Evolutionary conservation across 768 basidiomycete genomes (phyloP).

Genomic region (Tulasnella sp.): DNA sequence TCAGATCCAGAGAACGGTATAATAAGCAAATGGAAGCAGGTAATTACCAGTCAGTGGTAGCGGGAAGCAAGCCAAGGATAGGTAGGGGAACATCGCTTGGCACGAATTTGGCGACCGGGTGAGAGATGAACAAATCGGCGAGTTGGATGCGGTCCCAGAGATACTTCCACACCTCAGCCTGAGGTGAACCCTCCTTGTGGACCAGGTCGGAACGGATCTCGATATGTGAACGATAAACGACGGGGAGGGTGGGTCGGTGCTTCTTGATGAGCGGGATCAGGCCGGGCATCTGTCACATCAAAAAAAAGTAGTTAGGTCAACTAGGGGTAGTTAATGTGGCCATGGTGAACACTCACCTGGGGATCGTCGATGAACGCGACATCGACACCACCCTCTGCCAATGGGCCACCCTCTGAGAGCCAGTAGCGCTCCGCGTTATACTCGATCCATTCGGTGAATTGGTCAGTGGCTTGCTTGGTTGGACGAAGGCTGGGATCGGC

Average conservation of each 20-base stretch:
- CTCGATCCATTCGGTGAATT: constrained; percentile 74
- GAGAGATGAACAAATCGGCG: constrained; percentile 86
- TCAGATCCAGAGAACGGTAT: constrained; percentile 26
- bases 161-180: constrained; percentile 90
- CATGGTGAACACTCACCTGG: constrained; percentile 20
- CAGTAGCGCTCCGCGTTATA: constrained; percentile 68
- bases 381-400: constrained; percentile 73
- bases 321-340: constrained; percentile 19
- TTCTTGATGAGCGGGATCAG: constrained; percentile 87
- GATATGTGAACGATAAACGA: constrained; percentile 91
- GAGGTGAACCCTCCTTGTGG: constrained; percentile 69
- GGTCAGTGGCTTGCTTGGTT: constrained; percentile 64
- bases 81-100: constrained; percentile 69
- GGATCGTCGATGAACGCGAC: constrained; percentile 71
- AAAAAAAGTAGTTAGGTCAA: not conserved
- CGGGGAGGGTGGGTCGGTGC: constrained; percentile 72
- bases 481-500: constrained; percentile 68
- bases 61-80: constrained; percentile 64
- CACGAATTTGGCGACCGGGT: constrained; percentile 91
- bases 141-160: constrained; percentile 86
- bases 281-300: constrained; percentile 65
- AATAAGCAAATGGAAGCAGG: constrained; percentile 21
- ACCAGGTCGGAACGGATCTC: constrained; percentile 83
- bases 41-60: constrained; percentile 74
- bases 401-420: constrained; percentile 76